Evolutionary conservation across 1,284 basidiomycete genomes (phyloP).

Genomic region (Pascua sp.): DNA sequence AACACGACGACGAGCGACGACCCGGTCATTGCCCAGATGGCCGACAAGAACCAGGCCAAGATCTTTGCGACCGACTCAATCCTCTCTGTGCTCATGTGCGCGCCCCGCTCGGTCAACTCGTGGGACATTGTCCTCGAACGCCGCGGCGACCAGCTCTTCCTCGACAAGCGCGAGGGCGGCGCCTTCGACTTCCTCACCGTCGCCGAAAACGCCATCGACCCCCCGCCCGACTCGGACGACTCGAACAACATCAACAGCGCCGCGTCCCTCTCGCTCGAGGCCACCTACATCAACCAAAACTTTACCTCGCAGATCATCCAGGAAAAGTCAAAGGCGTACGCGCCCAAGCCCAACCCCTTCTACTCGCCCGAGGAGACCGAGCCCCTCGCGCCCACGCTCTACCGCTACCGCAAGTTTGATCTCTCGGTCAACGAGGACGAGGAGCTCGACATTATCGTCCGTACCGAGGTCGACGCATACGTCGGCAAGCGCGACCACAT

Average conservation of each 20-base stretch:
- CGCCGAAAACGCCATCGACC: conserved; percentile 97
- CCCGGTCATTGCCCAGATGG: conserved; percentile 86
- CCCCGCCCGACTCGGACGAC: conserved; percentile 79
- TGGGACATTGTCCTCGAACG: conserved; percentile 98
- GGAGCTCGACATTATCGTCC: conserved; percentile 77
- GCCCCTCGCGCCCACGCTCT: conserved; percentile 90
- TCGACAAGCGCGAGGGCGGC: conserved; percentile 97
- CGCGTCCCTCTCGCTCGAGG: conserved; percentile 89
- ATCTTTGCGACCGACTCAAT: conserved; percentile 96
- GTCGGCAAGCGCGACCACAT: conserved; percentile 58
- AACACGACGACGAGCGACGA: conserved; percentile 97
- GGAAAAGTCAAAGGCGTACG: conserved; percentile 57
- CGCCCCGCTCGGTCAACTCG: conserved; percentile 91
- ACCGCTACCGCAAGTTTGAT: conserved; percentile 95
- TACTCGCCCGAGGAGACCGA: conserved; percentile 92
- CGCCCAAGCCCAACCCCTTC: conserved; percentile 89
- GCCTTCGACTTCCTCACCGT: conserved; percentile 96
- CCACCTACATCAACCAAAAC: conserved; percentile 99
- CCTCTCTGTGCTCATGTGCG: conserved; percentile 92
- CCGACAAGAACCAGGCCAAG: conserved; percentile 70
- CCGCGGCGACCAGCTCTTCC: conserved; percentile 88
- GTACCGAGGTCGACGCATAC: conserved; percentile 95
- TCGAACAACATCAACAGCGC: conserved; percentile 80
- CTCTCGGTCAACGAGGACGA: conserved; percentile 88
- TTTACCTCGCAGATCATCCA: conserved; percentile 94